Evolutionary conservation across 495 filamentous ascomycete species (phyloP).

Genomic region (Daldinia grandis): DNA sequence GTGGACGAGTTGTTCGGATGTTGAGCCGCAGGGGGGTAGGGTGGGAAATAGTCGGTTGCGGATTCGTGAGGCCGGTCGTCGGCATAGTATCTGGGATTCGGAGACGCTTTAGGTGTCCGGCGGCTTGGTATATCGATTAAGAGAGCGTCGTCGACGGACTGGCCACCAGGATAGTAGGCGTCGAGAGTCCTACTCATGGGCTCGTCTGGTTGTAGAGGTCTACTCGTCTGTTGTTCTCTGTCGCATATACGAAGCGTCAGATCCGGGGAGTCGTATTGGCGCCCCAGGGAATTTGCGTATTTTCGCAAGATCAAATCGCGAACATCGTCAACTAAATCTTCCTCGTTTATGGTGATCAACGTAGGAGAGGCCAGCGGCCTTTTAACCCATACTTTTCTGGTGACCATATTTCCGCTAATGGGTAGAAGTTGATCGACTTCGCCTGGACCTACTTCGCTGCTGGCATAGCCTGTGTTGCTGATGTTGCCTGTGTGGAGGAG

Average conservation of each 20-base stretch:
- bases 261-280: conserved; percentile 89
- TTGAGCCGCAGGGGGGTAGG: conserved; percentile 70
- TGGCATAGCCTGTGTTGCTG: conserved; percentile 41
- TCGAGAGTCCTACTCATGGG: conserved; percentile 80
- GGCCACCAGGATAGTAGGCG: conserved; percentile 86
- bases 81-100: conserved; percentile 66
- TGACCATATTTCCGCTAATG: conserved; percentile 63
- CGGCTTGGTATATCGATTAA: conserved; percentile 85
- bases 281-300: conserved; percentile 91
- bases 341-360: conserved; percentile 81
- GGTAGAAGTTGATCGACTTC: conserved; percentile 50
- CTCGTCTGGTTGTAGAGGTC: conserved; percentile 85
- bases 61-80: conserved; percentile 73
- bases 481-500: conserved; percentile 51
- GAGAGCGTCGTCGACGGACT: conserved; percentile 88
- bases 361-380: conserved; percentile 85
- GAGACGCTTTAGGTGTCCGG: conserved; percentile 84
- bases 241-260: conserved; percentile 84
- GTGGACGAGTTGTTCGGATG: conserved; percentile 39
- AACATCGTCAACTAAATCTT: conserved; percentile 94
- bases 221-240: conserved; percentile 82
- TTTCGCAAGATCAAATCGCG: conserved; percentile 91
- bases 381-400: conserved; percentile 93
- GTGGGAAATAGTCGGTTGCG: conserved; percentile 87
- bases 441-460: conserved; percentile 45